Evolutionary conservation across 768 basidiomycete species (phyloP).

Genomic region (Trametes maxima): DNA sequence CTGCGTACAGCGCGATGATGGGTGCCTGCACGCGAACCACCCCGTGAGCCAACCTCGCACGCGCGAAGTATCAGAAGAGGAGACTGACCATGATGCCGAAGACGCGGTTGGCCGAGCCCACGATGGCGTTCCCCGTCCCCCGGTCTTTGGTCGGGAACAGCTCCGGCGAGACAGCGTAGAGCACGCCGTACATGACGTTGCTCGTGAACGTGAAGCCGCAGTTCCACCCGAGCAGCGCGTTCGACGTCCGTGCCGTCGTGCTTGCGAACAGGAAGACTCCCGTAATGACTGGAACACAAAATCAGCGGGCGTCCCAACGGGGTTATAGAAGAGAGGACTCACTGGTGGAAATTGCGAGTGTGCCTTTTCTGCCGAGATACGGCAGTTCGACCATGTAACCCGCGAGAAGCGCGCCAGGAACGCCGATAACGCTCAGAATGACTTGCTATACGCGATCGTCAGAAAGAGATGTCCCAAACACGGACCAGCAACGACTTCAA

Average conservation of each 20-base stretch:
- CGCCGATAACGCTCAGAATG: constrained; percentile 57
- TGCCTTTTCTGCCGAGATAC: constrained; percentile 53
- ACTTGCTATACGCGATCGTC: constrained; percentile 42
- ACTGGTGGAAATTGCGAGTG: constrained; percentile 54
- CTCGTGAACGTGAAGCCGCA: constrained; percentile 59
- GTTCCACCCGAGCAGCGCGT: constrained; percentile 58
- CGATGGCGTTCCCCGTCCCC: constrained; percentile 59
- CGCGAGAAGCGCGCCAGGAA: constrained; percentile 59
- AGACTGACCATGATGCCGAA: constrained; percentile 58
- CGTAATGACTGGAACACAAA: constrained; percentile 42
- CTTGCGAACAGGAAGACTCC: constrained; percentile 59
- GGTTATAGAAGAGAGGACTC: constrained; percentile 15
- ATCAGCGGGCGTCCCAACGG: not conserved
- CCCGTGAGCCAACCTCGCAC: too few species aligned
- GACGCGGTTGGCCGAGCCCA: constrained; percentile 53
- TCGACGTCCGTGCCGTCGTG: constrained; percentile 56
- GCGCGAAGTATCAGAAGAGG: too few species aligned
- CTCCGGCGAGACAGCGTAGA: constrained; percentile 49
- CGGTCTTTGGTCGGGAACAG: constrained; percentile 57
- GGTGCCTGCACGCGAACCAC: constrained; percentile 39
- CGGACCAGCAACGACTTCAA: too few species aligned
- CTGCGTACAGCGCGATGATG: constrained; percentile 50
- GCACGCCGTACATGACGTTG: constrained; percentile 58
- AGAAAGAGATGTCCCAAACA: not conserved
- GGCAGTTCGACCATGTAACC: constrained; percentile 56